A percentile compares a stretch with the other conserved stretches of the same genome.
These are phyloP conservation scores for Rhodosporidiobolus sp. DNA, from an alignment of 768 basidiomycete genomes.

Conservation along the genomic window DNA sequence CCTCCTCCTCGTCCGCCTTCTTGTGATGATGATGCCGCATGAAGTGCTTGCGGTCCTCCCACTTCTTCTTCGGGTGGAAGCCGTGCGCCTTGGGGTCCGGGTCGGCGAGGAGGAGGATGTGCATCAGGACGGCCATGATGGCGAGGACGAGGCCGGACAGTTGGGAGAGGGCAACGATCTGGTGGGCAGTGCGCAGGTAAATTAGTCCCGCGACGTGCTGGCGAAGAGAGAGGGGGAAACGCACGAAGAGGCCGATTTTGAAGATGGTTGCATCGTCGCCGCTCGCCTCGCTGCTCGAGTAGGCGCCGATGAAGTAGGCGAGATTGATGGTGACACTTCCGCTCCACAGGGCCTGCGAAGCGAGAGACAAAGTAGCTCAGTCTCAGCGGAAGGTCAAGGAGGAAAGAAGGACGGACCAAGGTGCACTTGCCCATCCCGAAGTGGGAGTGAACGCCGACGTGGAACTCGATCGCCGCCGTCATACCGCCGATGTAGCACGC, in stretches of 20 bases:
- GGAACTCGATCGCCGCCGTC: neutral
- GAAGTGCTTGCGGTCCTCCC: neutral
- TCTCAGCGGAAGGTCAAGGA: too few species aligned
- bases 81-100: neutral
- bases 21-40: too few species aligned
- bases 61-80: neutral
- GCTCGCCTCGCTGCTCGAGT: too few species aligned
- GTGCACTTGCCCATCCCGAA: neutral
- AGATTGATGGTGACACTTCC: neutral
- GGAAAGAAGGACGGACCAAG: neutral
- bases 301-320: neutral
- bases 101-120: slow-evolving; percentile 7
- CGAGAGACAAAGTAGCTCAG: neutral
- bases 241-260: neutral
- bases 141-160: neutral
- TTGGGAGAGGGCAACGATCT: slow-evolving; percentile 1
- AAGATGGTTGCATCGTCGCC: neutral
- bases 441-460: neutral
- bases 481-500: neutral
- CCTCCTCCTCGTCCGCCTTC: too few species aligned
- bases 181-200: too few species aligned
- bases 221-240: neutral
- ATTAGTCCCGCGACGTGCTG: neutral
- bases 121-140: neutral
- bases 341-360: neutral